phyloP scores from a whole-genome alignment of 148 eudicot genomes.

The Chenopodium suecicum region DNA sequence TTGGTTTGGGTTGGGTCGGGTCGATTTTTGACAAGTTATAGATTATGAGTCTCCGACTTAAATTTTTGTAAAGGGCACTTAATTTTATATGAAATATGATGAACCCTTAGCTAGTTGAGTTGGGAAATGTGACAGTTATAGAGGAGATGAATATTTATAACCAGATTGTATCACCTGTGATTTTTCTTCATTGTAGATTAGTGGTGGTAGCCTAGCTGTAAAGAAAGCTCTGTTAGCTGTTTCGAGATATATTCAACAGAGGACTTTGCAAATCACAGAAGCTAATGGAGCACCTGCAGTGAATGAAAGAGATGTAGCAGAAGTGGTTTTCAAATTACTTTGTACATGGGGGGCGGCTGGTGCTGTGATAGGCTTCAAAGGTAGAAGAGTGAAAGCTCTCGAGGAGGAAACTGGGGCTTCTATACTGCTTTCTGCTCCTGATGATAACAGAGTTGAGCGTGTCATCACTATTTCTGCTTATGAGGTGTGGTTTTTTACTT shows the following conservation, averaged over 20 bases:
- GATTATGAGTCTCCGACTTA: too few species aligned
- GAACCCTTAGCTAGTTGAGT: too few species aligned
- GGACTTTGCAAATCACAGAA: constrained; percentile 9
- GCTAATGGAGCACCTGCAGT: constrained; percentile 13
- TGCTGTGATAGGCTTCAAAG: constrained; percentile 48
- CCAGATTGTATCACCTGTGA: not conserved
- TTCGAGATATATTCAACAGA: constrained; percentile 41
- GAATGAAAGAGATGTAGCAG: constrained; percentile 19
- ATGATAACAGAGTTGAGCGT: constrained; percentile 36
- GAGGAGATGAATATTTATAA: not conserved
- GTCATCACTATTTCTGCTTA: constrained; percentile 40
- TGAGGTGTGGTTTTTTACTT: constrained; percentile 32
- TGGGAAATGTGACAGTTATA: too few species aligned
- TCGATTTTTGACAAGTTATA: too few species aligned
- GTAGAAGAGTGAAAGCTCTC: constrained; percentile 36
- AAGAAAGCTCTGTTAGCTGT: constrained; percentile 48
- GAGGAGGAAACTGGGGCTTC: constrained; percentile 51
- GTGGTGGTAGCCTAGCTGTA: constrained; percentile 41
- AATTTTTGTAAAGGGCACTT: too few species aligned
- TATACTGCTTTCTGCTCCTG: constrained; percentile 33
- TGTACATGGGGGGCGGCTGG: constrained; percentile 45
- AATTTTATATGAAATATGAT: too few species aligned
- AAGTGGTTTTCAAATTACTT: constrained; percentile 47
- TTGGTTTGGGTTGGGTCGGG: too few species aligned
- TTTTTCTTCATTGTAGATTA: constrained; percentile 32